Conservation (phyloP, 75 land plant genomes). For the Azolla pinnata region DNA sequence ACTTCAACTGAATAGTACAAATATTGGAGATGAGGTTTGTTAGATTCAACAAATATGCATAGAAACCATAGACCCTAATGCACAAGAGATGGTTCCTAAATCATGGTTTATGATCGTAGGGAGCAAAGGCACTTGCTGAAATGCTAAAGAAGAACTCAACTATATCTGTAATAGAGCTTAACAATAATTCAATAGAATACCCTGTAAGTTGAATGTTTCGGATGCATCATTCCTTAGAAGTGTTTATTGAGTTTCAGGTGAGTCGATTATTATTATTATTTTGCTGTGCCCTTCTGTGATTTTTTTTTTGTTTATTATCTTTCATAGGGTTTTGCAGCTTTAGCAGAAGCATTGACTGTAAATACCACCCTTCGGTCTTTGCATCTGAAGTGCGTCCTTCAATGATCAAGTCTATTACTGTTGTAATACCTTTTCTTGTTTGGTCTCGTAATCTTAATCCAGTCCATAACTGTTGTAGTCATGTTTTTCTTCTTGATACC, state of each 20-base stretch:
- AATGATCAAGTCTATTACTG: neutral
- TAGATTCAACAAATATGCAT: neutral
- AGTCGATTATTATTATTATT: too few relatives aligned
- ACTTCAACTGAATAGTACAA: conserved; percentile 79
- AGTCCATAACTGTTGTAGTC: neutral
- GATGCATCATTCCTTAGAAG: neutral
- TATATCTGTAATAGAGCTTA: conserved; percentile 69
- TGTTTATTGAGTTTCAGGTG: neutral
- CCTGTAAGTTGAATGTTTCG: conserved; percentile 35
- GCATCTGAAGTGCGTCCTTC: conserved; percentile 71
- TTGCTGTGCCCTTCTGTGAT: too few relatives aligned
- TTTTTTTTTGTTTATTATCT: conserved; percentile 11
- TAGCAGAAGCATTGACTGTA: conserved; percentile 74
- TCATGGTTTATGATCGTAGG: conserved; percentile 36
- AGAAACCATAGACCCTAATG: neutral
- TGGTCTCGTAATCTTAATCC: conserved; percentile 5
- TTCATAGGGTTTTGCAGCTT: conserved; percentile 80
- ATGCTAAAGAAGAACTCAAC: conserved; percentile 75
- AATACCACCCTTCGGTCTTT: conserved; percentile 53
- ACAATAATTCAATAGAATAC: conserved; percentile 90
- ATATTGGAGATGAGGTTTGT: conserved; percentile 84
- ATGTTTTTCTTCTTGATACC: too few relatives aligned
- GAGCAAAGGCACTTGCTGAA: conserved; percentile 83
- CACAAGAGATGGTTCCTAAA: neutral
- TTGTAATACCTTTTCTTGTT: neutral